These are phyloP conservation scores for Friedmanniomyces simplex DNA, from an alignment of 495 filamentous ascomycete species.

Conservation along the genomic window DNA sequence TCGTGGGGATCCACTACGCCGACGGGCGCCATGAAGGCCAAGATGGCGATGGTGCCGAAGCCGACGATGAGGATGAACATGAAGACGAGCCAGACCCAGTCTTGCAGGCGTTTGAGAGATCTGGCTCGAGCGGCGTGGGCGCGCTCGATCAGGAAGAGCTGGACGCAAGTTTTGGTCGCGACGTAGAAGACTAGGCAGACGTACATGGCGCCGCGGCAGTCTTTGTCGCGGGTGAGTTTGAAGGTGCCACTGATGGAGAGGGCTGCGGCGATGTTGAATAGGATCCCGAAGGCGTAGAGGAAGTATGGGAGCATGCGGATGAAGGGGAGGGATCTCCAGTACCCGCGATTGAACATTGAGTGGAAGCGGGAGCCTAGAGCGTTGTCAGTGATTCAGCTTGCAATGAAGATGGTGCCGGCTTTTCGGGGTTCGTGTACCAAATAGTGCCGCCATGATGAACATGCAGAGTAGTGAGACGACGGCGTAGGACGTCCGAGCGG, in stretches of 20 bases:
- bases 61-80: slow-evolving; percentile 26
- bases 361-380: slow-evolving; percentile 19
- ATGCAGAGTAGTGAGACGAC: slow-evolving; percentile 6
- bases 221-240: slow-evolving; percentile 10
- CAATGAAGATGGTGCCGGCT: no score
- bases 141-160: slow-evolving; percentile 34
- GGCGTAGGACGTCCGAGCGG: slow-evolving; percentile 2
- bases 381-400: no score
- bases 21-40: slow-evolving; percentile 25
- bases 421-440: no score
- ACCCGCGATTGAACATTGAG: slow-evolving; percentile 6
- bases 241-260: slow-evolving; percentile 10
- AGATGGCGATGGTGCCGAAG: slow-evolving; percentile 28
- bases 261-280: slow-evolving; percentile 20
- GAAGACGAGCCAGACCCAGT: slow-evolving; percentile 25
- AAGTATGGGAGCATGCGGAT: slow-evolving; percentile 20
- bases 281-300: slow-evolving; percentile 18
- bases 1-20: neutral
- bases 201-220: slow-evolving; percentile 26
- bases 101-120: slow-evolving; percentile 13
- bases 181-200: slow-evolving; percentile 32
- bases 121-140: slow-evolving; percentile 26
- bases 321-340: slow-evolving; percentile 16
- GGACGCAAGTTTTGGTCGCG: slow-evolving; percentile 27
- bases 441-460: slow-evolving; percentile 3